Percentiles rank a stretch among this genome's conserved stretches.
phyloP scores from a whole-genome alignment of 306 rosid genomes.

The Pterocarpus macrocarpus region DNA sequence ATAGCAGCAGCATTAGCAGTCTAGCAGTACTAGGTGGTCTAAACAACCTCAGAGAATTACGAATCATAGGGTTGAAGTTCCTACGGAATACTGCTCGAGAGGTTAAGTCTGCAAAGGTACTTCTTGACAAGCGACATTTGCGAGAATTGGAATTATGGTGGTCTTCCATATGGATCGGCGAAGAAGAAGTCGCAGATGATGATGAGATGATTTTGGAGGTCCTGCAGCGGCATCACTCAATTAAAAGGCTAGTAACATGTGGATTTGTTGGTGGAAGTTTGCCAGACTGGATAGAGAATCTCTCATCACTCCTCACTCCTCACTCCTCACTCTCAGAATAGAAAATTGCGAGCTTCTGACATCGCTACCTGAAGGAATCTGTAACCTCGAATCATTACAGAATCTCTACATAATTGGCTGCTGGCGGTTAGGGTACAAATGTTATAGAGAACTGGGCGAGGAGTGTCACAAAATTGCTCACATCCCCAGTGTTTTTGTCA shows the following conservation, averaged over 20 bases:
- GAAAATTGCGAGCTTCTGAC: background rate
- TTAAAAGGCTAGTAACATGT: background rate
- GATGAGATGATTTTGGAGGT: slow-evolving; percentile 45
- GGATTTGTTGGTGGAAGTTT: slow-evolving; percentile 39
- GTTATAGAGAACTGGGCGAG: background rate
- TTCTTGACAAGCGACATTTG: slow-evolving; percentile 33
- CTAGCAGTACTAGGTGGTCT: slow-evolving; percentile 33
- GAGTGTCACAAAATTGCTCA: slow-evolving; percentile 41
- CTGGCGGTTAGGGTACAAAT: background rate
- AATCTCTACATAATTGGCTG: slow-evolving; percentile 6
- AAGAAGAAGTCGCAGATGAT: background rate
- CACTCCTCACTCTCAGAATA: slow-evolving; percentile 16
- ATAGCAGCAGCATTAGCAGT: background rate
- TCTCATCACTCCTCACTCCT: slow-evolving; percentile 24
- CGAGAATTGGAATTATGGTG: slow-evolving; percentile 36
- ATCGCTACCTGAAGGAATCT: slow-evolving; percentile 36
- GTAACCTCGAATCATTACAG: slow-evolving; percentile 1
- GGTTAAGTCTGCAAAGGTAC: slow-evolving; percentile 19
- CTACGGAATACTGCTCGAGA: background rate
- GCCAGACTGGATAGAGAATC: slow-evolving; percentile 44
- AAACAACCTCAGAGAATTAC: slow-evolving; percentile 43
- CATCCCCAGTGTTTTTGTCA: slow-evolving; percentile 18
- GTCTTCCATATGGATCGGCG: too few relatives aligned
- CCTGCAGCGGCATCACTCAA: slow-evolving; percentile 43
- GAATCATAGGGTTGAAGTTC: background rate